These are phyloP conservation scores for Aspergillus sclerotialis DNA, from an alignment of 2,329 filamentous ascomycete species.

Conservation along the genomic window DNA sequence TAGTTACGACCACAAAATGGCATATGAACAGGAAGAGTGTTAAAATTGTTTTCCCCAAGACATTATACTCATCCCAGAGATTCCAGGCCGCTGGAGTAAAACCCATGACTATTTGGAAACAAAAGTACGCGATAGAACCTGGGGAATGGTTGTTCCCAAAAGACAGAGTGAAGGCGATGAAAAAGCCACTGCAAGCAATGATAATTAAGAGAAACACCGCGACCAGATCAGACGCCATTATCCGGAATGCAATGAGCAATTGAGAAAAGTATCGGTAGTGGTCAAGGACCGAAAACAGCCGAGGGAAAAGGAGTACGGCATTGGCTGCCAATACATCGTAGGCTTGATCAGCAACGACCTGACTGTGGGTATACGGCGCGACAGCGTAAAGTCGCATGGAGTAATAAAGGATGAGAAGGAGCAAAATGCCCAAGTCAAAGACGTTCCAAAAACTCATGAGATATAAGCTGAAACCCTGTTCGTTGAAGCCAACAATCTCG, in stretches of 20 bases:
- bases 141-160: constrained; percentile 65
- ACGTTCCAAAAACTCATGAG: constrained; percentile 98
- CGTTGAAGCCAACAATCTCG: constrained; percentile 91
- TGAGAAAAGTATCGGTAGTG: constrained; percentile 96
- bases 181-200: constrained; percentile 88
- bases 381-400: constrained; percentile 83
- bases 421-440: constrained; percentile 83
- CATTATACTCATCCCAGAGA: constrained; percentile 73
- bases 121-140: constrained; percentile 71
- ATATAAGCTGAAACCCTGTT: constrained; percentile 92
- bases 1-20: constrained; percentile 90
- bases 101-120: constrained; percentile 92
- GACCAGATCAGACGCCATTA: constrained; percentile 86
- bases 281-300: constrained; percentile 86
- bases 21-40: constrained; percentile 85
- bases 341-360: constrained; percentile 71
- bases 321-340: constrained; percentile 93
- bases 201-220: constrained; percentile 78
- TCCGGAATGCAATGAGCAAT: constrained; percentile 82
- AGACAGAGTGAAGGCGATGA: constrained; percentile 85
- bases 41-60: constrained; percentile 68
- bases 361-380: constrained; percentile 61
- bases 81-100: constrained; percentile 96
- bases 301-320: constrained; percentile 80
- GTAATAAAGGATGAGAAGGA: constrained; percentile 83